These are phyloP conservation scores for Thelephora terrestris DNA, from an alignment of 1,284 basidiomycete genomes.

Conservation along the genomic window DNA sequence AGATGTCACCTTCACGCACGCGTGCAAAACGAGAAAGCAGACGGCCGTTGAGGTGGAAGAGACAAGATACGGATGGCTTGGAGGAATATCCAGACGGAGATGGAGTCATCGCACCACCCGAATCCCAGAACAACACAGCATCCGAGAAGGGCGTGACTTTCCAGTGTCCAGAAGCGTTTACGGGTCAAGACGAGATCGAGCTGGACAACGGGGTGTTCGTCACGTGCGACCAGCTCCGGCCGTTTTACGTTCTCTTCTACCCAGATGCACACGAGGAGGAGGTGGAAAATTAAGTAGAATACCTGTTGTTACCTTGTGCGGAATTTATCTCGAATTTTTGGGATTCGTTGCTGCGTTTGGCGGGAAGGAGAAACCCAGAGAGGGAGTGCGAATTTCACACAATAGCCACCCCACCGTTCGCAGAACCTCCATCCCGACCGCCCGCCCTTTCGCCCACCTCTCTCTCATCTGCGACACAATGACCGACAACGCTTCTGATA, in stretches of 20 bases:
- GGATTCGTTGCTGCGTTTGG: neutral
- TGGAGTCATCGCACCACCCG: slow-evolving; percentile 1
- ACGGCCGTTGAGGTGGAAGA: slow-evolving; percentile 9
- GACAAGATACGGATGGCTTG: slow-evolving; percentile 6
- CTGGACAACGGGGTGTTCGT: slow-evolving; percentile 40
- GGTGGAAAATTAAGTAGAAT: neutral
- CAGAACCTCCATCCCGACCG: slow-evolving; percentile 3
- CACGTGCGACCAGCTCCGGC: slow-evolving; percentile 34
- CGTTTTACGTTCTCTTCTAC: slow-evolving; percentile 25
- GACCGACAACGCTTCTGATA: slow-evolving; percentile 69
- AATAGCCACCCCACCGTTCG: neutral
- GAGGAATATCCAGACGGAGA: slow-evolving; percentile 1
- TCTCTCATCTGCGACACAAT: slow-evolving; percentile 30
- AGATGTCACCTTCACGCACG: slow-evolving; percentile 20
- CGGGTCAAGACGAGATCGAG: slow-evolving; percentile 24
- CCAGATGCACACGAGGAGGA: neutral
- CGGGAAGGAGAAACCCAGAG: neutral
- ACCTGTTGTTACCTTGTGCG: neutral
- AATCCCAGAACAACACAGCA: neutral
- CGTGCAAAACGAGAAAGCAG: neutral
- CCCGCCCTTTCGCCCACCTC: slow-evolving; percentile 4
- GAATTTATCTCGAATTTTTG: neutral
- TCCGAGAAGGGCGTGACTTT: slow-evolving; percentile 17
- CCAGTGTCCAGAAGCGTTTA: slow-evolving; percentile 34
- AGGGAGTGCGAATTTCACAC: neutral